Percentiles rank a stretch among this genome's conserved stretches.
phyloP scores from a whole-genome alignment of 169 alveolate species.

The Theileria luwenshuni region DNA sequence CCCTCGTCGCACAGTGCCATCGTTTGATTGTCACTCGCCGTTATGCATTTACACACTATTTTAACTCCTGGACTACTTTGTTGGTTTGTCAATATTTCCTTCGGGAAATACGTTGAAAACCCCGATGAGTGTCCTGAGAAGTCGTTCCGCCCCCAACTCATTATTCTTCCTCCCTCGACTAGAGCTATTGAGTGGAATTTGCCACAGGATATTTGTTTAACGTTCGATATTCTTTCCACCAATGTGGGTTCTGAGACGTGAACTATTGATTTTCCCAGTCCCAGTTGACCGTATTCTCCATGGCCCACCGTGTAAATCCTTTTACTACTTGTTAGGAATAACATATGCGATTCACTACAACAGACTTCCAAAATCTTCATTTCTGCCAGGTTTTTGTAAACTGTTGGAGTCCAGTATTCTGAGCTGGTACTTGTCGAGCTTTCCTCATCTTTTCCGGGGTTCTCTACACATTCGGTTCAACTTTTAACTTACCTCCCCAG shows the following conservation, averaged over 20 bases:
- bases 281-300: constrained; percentile 79
- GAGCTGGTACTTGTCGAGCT: constrained; percentile 1
- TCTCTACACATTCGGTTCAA: constrained; percentile 22
- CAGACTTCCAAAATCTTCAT: constrained; percentile 70
- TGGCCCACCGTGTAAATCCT: constrained; percentile 73
- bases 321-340: constrained; percentile 66
- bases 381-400: constrained; percentile 69
- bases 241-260: constrained; percentile 69
- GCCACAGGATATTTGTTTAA: constrained; percentile 72
- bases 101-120: constrained; percentile 30
- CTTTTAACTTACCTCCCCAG: constrained; percentile 57
- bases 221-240: constrained; percentile 42
- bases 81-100: constrained; percentile 30
- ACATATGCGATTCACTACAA: constrained; percentile 69
- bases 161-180: constrained; percentile 43
- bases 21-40: constrained; percentile 67
- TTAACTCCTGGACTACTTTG: constrained; percentile 14
- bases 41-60: constrained; percentile 16
- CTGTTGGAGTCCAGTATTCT: constrained; percentile 66
- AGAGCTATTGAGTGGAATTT: constrained; percentile 69
- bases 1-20: constrained; percentile 71
- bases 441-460: constrained; percentile 2
- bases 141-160: constrained; percentile 79
- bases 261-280: constrained; percentile 64
- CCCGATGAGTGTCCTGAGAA: constrained; percentile 68